Base-by-base conservation (phyloP, 495 filamentous ascomycete species). In the Extremus antarcticus region DNA sequence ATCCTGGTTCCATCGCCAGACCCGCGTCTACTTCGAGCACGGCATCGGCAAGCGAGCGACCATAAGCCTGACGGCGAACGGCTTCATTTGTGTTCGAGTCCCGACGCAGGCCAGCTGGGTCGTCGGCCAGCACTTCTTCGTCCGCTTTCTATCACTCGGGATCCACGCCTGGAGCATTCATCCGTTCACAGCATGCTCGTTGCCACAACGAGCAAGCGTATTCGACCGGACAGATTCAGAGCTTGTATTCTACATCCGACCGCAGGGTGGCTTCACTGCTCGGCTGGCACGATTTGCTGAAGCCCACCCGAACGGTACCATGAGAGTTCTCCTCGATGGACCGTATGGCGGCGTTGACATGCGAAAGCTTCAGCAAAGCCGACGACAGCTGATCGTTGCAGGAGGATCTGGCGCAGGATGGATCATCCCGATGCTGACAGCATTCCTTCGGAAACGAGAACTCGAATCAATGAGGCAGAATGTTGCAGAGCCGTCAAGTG, bases 341-440 rank as follows among this genome's bases (percentile, higher is more conserved):
- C 75, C 75, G 0, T 78, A 78, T 52, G 75, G 77, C 15, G 76
- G 77, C 10, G 55, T 76, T 25, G 50, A 63, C 15, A 51, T 56
- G 48, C 63, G 60, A 48, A 47, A 60, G 22, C 63, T 63, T 47
- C 53, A 55, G 19, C 59, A 49, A 20, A 71, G 67, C 22, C 71
- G 76, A 25, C 70, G 64, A 2, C 47, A 67, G 1, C 54, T 82
- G 7, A 65, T 80, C 29, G 66, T 82, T 15, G 71, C 76, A 0
- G 78, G 79, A n/a, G 79, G 79, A 0, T 74, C 77, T 0, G 78
- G 79, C 1, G 74, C 73, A 11, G 76, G 76, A 4, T 79, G 75
- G 54, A 72, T 70, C 1, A 57, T 82, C 0, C 69, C 74, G 0
- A 63, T 78, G 38, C 61, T 78, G 25, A 65, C 70, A 35, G 53